Evolutionary conservation across 73 alveolate genomes (phyloP), one percentile per base, ranked within the genome.

Genomic region (Paramecium tetraurelia): DNA sequence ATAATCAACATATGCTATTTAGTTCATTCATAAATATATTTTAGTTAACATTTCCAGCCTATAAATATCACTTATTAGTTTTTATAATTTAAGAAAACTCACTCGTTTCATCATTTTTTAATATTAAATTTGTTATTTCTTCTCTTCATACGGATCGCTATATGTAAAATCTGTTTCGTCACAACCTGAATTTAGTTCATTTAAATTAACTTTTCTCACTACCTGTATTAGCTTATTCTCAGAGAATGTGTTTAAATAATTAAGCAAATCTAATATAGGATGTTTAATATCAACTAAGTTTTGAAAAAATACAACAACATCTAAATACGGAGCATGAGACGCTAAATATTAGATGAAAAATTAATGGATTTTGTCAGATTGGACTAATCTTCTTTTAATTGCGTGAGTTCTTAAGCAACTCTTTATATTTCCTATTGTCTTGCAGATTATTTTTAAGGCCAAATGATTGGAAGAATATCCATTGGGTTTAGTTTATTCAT

Each of bases 121-220:
- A 63, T 20, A 63, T 63, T 63, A n/a, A 63, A 63, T 63, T 63
- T 63, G 24, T n/a, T 27, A 7, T 27, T 63, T 63, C 84, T 63
- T 31, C 46, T 27, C 12, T 27, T 63, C 84, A 63, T 63, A 63
- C 0, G 84, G 84, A 63, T 63, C 84, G 7, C 24, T 31, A 18
- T 63, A 63, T 7, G 84, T 63, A 63, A 63, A 63, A 11, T 63
- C 84, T 31, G 84, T 63, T 33, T 63, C 84, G 24, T 63, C 84
- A 12, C 50, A 63, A 33, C 24, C 84, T 27, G 84, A 63, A 33
- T 63, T 63, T 27, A 63, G 27, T 11, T 31, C 46, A 63, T 63
- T 33, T 63, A 63, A 63, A 63, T 63, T 63, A 27, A 63, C 84
- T 27, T 63, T 63, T 63, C 84, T 63, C 4, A 63, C 84, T 27